Base-by-base conservation (phyloP, 345 rosid species). In the Salix purpurea region DNA sequence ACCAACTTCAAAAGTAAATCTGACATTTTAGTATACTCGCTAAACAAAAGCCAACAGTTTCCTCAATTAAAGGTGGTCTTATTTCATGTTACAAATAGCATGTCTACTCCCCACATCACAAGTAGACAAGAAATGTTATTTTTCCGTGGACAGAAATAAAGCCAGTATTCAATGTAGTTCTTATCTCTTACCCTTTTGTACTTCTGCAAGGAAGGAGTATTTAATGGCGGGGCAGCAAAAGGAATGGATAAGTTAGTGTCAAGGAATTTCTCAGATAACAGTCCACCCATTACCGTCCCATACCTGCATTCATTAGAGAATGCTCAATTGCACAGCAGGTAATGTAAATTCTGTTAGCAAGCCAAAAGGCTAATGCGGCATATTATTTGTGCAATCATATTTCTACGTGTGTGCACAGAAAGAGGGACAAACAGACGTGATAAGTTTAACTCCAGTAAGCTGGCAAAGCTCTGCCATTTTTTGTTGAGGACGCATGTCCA, bases 261-360 rank as follows among this genome's bases (percentile, higher is more conserved):
- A 32, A 94, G 91, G 78, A 91, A 94, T 85, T 94, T 94, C 84
- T 94, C 97, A 32, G 98, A 92, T 78, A 94, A 76, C 37, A 94
- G 88, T 82, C 98, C 98, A 54, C 98, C 98, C 97, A 94, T 90
- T 72, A 94, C 94, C 1, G 98, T 89, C 44, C 98, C 98, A 72
- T 92, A 92, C 83, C 98, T 94, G 88, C 84, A 86, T 46, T 70
- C 74, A 70, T 34, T 71, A 19, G 30, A 28, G 18, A 56, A 58
- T 69, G 62, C 21, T 67, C 44, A 58, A 65, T 65, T 78, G 60
- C 11, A 72, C 24, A 36, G 32, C 14, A 72, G 28, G 23, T 2
- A 21, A 4, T 13, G 11, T 66, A 34, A 15, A 66, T 32, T 15
- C 19, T 60, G 28, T 24, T 24, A 60, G 23, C 65, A 60, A 21